Percentiles rank a stretch among this genome's conserved stretches.
phyloP scores from a whole-genome alignment of 371 early-diverging fungal species.

The Funneliformis caledonium region DNA sequence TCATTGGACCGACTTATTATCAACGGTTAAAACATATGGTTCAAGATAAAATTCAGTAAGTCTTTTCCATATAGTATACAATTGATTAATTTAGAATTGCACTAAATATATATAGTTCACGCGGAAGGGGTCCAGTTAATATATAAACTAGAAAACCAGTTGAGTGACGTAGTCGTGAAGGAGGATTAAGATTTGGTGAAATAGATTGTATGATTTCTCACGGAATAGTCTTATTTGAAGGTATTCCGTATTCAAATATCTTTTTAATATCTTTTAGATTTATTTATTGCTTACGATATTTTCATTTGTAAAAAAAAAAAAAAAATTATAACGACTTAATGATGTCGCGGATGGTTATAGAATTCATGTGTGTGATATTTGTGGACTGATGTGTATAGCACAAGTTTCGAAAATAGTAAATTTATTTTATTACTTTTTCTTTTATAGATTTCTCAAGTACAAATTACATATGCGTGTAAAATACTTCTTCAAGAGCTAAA shows the following conservation, averaged over 20 bases:
- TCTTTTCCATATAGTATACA: conserved; percentile 16
- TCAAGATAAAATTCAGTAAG: conserved; percentile 86
- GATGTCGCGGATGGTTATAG: conserved; percentile 84
- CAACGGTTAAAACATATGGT: conserved; percentile 96
- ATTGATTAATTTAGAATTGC: conserved; percentile 1
- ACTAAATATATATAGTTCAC: conserved; percentile 42
- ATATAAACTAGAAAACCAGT: conserved; percentile 90
- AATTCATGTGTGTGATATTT: conserved; percentile 83
- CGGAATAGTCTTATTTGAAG: conserved; percentile 81
- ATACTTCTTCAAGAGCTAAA: conserved; percentile 99
- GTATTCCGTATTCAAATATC: conserved; percentile 42
- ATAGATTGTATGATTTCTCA: conserved; percentile 95
- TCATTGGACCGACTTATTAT: conserved; percentile 91
- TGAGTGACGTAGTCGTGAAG: conserved; percentile 87
- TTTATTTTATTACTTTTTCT: neutral
- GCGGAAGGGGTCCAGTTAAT: conserved; percentile 87
- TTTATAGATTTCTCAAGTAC: conserved; percentile 62
- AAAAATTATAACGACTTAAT: conserved; percentile 74
- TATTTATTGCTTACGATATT: neutral
- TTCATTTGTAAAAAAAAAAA: no score
- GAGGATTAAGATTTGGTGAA: conserved; percentile 91
- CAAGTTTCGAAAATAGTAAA: conserved; percentile 57
- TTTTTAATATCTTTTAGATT: neutral
- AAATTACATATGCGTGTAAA: conserved; percentile 94
- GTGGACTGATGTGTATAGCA: conserved; percentile 86